phyloP scores from a whole-genome alignment of 2,329 filamentous ascomycete genomes.

The Cladosporium phlei region DNA sequence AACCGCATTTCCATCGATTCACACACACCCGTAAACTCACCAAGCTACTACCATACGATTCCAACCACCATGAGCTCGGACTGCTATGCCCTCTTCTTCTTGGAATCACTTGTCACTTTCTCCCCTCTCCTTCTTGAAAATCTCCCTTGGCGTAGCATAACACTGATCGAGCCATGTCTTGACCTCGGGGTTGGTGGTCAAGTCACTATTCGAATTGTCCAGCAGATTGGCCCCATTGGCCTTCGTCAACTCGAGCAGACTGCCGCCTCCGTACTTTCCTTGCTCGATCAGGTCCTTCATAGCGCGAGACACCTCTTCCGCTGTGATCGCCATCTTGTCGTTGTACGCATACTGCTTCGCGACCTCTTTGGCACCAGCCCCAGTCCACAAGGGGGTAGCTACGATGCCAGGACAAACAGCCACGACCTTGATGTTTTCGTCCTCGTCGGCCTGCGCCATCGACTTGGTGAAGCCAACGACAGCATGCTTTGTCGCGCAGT shows the following conservation, averaged over 20 bases:
- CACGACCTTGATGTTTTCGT: constrained; percentile 34
- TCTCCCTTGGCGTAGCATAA: constrained; percentile 20
- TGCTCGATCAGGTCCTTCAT: constrained; percentile 27
- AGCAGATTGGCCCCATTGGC: constrained; percentile 11
- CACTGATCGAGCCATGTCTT: constrained; percentile 15
- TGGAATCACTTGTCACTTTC: too few species aligned
- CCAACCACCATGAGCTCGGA: too few species aligned
- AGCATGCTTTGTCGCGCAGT: constrained; percentile 37
- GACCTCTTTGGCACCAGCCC: constrained; percentile 16
- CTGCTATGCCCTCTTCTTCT: too few species aligned
- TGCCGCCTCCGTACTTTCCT: constrained; percentile 22
- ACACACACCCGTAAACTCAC: too few species aligned
- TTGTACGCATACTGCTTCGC: constrained; percentile 18
- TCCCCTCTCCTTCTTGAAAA: constrained; percentile 14
- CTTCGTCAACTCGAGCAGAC: constrained; percentile 17
- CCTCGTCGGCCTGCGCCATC: constrained; percentile 30
- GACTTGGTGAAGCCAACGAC: constrained; percentile 37
- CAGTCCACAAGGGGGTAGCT: constrained; percentile 28
- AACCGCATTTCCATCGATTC: too few species aligned
- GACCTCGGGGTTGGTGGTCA: constrained; percentile 9
- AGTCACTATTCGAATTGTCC: constrained; percentile 14
- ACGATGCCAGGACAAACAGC: constrained; percentile 32
- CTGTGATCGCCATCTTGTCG: constrained; percentile 17
- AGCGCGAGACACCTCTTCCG: constrained; percentile 25
- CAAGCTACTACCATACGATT: too few species aligned